Base-by-base conservation (phyloP, 2,329 filamentous ascomycete genomes). In the Xylariomycetidae sp. region DNA sequence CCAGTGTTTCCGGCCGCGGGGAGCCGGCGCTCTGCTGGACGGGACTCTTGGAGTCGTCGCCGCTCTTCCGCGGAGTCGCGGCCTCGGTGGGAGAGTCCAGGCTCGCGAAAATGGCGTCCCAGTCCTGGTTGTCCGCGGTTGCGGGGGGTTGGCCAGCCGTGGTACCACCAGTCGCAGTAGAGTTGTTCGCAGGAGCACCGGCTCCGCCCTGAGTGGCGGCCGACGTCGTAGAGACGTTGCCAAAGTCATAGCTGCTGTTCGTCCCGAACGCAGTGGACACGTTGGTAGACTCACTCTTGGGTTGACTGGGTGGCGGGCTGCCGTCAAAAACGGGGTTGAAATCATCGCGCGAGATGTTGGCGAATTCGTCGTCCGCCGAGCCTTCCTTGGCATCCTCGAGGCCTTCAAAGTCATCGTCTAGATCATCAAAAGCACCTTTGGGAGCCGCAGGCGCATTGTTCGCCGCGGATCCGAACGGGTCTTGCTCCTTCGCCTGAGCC, bases 51-150 rank as follows among this genome's bases (percentile, higher is more conserved):
- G 32, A 42, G 10, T 46, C 44, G 23, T 53, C 50, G 19, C 33
- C 38, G 29, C 29, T 39, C 29, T 49, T 47, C 8, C 41, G 45
- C 26, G 58, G 48, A 38, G 51, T 53, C 27, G 50, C 19, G 31
- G 49, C 36, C 37, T 58, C 44, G 32, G 56, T 48, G 6, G 72
- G 61, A 2, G 72, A 73, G 48, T 90, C 84, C 6, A 94, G 67
- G 17, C 82, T 81, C 2, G 85, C 83, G 62, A 96, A 96, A 35
- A 96, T 86, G 24, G 87, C 84, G 52, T 96, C 90, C 92, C 92
- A 96, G 57, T 96, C 90, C 48, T 93, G 84, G 20, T 66, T 63
- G 10, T 74, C 72, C n/a, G n/a, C n/a, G n/a, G n/a, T n/a, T n/a
- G n/a, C n/a, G 0, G 63, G 48, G 18, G 59, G 54, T 39, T 65